Percentiles rank a stretch among this genome's conserved stretches.
These are phyloP conservation scores for Artemisia tridentata DNA, from an alignment of 129 eudicot genomes.

Conservation along the genomic window DNA sequence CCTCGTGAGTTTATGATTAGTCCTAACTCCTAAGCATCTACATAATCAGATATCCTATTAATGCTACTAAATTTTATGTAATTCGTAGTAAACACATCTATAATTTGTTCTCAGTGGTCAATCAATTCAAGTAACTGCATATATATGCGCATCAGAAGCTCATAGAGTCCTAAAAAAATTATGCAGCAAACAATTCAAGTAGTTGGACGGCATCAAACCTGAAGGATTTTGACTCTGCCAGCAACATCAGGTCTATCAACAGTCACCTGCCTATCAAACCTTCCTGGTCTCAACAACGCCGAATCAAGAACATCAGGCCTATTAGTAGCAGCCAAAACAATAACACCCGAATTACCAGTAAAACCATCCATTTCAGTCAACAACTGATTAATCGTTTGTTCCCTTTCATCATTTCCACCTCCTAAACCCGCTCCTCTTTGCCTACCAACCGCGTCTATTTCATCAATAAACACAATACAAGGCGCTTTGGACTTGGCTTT, in stretches of 20 bases:
- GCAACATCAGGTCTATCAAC: constrained; percentile 98
- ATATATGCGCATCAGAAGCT: not conserved
- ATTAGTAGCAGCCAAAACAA: constrained; percentile 95
- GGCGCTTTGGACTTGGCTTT: constrained; percentile 91
- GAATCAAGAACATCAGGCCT: constrained; percentile 99
- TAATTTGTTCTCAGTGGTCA: not conserved
- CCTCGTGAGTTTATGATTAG: not conserved
- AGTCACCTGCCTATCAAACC: constrained; percentile 91
- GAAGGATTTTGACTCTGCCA: constrained; percentile 92
- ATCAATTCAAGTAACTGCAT: not conserved
- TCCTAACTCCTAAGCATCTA: not conserved
- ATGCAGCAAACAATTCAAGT: no score
- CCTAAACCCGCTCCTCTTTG: constrained; percentile 97
- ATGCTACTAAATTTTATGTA: not conserved
- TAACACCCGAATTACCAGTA: constrained; percentile 86
- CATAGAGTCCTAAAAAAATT: no score
- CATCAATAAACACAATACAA: constrained; percentile 93
- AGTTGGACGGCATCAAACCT: constrained; percentile 45
- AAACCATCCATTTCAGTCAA: constrained; percentile 99
- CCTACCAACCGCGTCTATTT: constrained; percentile 97
- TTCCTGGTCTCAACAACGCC: constrained; percentile 95
- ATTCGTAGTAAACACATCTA: not conserved
- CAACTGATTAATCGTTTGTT: constrained; percentile 93
- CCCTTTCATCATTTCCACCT: constrained; percentile 98
- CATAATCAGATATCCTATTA: not conserved